phyloP scores from a whole-genome alignment of 2,329 filamentous ascomycete species.

The Talaromyces pinophilus region DNA sequence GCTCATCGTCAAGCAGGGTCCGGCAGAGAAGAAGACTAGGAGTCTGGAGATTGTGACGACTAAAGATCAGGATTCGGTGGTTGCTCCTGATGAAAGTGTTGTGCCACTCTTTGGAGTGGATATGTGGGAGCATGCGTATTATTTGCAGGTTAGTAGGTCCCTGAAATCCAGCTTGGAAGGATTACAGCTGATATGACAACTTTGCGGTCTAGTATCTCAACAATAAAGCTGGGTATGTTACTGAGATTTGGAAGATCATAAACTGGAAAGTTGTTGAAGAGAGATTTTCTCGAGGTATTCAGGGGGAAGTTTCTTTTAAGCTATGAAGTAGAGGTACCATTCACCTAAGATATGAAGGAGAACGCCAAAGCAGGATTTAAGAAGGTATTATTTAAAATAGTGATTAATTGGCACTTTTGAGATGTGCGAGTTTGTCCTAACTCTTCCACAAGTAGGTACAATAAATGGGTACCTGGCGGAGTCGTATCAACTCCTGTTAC shows the following conservation, averaged over 20 bases:
- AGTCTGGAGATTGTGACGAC: constrained; percentile 70
- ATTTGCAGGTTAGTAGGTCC: constrained; percentile 63
- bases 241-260: constrained; percentile 85
- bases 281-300: constrained; percentile 52
- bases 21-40: constrained; percentile 45
- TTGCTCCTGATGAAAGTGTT: constrained; percentile 60
- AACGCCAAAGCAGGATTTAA: too few species aligned
- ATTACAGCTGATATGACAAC: not conserved
- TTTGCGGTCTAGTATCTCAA: constrained; percentile 70
- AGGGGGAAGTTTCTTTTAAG: constrained; percentile 31
- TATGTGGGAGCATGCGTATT: constrained; percentile 95
- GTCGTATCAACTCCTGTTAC: not conserved
- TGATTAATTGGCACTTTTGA: not conserved
- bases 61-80: constrained; percentile 83
- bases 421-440: too few species aligned
- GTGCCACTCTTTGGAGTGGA: constrained; percentile 79
- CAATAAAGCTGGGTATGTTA: constrained; percentile 89
- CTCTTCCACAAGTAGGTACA: not conserved
- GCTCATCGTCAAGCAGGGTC: constrained; percentile 68
- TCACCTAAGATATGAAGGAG: not conserved
- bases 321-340: not conserved
- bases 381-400: too few species aligned
- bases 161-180: rapidly evolving
- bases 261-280: constrained; percentile 87
- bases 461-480: not conserved